phyloP scores from a whole-genome alignment of 2,329 filamentous ascomycete genomes.

The Blumeria graminis region DNA sequence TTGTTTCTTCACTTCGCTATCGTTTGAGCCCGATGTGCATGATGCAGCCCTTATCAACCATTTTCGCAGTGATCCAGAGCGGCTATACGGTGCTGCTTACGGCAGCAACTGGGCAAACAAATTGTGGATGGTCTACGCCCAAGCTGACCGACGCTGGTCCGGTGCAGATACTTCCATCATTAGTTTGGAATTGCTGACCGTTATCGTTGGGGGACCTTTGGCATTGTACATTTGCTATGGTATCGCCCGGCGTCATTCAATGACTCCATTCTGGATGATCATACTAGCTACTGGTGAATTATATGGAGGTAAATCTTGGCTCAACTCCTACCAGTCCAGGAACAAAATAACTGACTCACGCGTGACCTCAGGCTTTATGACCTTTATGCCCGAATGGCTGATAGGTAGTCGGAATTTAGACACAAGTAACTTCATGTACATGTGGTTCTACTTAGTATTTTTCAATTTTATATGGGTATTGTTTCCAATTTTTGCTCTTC shows the following conservation, averaged over 20 bases:
- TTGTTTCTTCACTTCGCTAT: constrained; percentile 51
- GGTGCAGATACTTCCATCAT: constrained; percentile 37
- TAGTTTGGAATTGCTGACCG: constrained; percentile 40
- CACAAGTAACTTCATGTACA: no score
- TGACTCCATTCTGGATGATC: constrained; percentile 19
- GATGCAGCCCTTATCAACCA: constrained; percentile 16
- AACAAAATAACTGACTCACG: no score
- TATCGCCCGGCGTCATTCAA: constrained; percentile 29
- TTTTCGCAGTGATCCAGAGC: constrained; percentile 24
- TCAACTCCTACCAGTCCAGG: no score
- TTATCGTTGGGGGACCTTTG: constrained; percentile 34
- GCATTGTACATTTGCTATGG: constrained; percentile 35
- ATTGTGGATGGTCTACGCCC: constrained; percentile 46
- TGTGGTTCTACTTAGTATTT: no score
- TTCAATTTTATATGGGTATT: no score
- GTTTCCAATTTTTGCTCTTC: no score
- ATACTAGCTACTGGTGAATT: no score
- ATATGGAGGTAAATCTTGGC: no score
- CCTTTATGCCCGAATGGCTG: no score
- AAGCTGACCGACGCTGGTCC: constrained; percentile 38
- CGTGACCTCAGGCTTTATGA: no score
- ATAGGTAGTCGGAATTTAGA: no score
- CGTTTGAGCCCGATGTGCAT: constrained; percentile 19
- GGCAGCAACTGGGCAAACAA: constrained; percentile 28
- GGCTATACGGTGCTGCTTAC: constrained; percentile 30